Percentiles rank a stretch among this genome's conserved stretches.
Evolutionary conservation across 306 rosid species (phyloP).

Genomic region (Ormosia semicastrata): DNA sequence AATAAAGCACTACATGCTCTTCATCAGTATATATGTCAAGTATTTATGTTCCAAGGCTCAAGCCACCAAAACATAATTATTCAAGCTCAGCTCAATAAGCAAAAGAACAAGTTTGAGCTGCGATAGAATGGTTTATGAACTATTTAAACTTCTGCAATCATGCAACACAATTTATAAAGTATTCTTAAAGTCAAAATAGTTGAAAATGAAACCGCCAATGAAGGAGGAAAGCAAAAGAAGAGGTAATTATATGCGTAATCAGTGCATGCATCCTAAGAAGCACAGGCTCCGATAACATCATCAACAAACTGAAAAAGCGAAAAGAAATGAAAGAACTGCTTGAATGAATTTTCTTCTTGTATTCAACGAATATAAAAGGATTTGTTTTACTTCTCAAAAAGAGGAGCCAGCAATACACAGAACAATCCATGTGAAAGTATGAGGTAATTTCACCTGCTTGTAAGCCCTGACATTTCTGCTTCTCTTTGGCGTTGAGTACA

Average conservation of each 20-base stretch:
- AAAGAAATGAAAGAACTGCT: neutral
- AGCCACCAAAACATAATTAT: constrained; percentile 15
- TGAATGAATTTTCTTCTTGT: neutral
- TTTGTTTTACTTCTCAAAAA: neutral
- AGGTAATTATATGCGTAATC: neutral
- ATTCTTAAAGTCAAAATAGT: neutral
- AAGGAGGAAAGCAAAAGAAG: neutral
- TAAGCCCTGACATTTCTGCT: constrained; percentile 55
- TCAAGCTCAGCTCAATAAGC: neutral
- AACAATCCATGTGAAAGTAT: constrained; percentile 1
- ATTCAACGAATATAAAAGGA: neutral
- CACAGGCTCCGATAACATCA: constrained; percentile 14
- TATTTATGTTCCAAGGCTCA: constrained; percentile 1
- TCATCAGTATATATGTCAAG: constrained; percentile 10
- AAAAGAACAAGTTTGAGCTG: neutral
- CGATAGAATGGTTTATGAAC: constrained; percentile 7
- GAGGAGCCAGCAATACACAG: neutral
- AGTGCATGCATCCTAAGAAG: constrained; percentile 4
- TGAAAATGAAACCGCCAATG: neutral
- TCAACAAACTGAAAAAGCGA: neutral
- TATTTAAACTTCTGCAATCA: neutral
- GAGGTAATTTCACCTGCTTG: constrained; percentile 68
- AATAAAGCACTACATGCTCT: neutral
- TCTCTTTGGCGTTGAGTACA: constrained; percentile 71
- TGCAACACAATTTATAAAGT: constrained; percentile 3